phyloP scores from a whole-genome alignment of 2,329 filamentous ascomycete species.

The Gyromitra esculenta region DNA sequence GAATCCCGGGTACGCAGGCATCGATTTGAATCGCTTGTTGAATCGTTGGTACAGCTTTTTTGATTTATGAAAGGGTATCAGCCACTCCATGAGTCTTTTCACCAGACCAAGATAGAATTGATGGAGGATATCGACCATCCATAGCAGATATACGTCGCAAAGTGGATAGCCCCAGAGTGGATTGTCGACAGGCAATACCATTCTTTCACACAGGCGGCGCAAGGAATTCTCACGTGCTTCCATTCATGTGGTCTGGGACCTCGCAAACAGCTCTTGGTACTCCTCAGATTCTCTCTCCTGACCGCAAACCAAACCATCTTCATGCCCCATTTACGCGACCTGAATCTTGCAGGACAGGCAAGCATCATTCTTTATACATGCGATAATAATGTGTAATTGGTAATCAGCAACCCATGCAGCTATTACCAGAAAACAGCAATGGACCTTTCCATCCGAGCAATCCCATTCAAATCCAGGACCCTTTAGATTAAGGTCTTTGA shows the following conservation, averaged over 20 bases:
- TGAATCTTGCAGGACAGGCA: background rate
- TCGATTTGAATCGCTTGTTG: constrained; percentile 1
- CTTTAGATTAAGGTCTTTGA: background rate
- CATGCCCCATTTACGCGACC: background rate
- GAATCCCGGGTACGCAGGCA: constrained; percentile 1
- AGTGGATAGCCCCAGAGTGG: background rate
- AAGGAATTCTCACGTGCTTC: background rate
- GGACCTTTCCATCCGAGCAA: background rate
- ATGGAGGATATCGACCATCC: background rate
- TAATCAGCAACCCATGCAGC: constrained; percentile 25
- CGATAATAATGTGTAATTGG: background rate
- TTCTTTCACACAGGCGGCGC: background rate
- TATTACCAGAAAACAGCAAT: background rate
- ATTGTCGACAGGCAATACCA: background rate
- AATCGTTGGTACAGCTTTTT: background rate
- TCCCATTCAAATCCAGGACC: background rate
- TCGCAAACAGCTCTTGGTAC: background rate
- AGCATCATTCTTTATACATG: background rate
- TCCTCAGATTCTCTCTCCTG: background rate
- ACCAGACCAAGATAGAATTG: background rate
- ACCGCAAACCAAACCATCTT: background rate
- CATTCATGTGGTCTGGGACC: background rate
- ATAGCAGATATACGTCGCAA: background rate
- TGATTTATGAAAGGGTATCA: background rate
- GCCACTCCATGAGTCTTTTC: too few relatives aligned